Evolutionary conservation across 2,329 filamentous ascomycete genomes (phyloP), one percentile per base, ranked within the genome.

Genomic region (Fusarium sp.): DNA sequence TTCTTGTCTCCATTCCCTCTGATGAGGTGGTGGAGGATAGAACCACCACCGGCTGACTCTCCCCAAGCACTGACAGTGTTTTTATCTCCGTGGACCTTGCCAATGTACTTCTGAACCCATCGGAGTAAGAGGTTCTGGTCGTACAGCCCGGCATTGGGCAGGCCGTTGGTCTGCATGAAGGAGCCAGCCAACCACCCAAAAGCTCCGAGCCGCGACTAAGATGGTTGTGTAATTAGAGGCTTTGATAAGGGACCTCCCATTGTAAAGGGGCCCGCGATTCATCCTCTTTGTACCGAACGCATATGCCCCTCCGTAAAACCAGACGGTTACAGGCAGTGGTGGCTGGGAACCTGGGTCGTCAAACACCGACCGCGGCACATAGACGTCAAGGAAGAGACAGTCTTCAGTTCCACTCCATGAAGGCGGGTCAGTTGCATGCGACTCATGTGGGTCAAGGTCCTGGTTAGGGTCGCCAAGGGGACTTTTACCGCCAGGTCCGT

Each of bases 21-120:
- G 6, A 54, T 54, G 29, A 89, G 79, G 61, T 88, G 87, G 64
- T 88, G 86, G 58, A 88, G 73, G 60, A 89, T 85, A 6, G 85
- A 87, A 1, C 85, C 84, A 2, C 85, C 88, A 2, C 88, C 87
- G 0, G 87, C 87, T 10, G 85, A 88, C 71, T 88, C 85, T 3
- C 87, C 88, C 81, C 85, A 85, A 6, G 86, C 86, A 1, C 84
- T 88, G 7, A 89, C 86, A 5, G 80, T 73, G 5, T 77, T 79
- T 6, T 83, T 81, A 67, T 89, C 85, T n/a, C 88, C 88, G 10
- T 85, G 85, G 6, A 89, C 78, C 0, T 84, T 78, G 10, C 75
- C 63, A 47, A 88, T 86, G 71, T 88, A 82, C 56, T 85, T 79
- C 54, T 85, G 82, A 1, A 87, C 84, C 87, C 87, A 89, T 72